Conservation (phyloP, 108 stramenopile species). For the Nitzschia palea region DNA sequence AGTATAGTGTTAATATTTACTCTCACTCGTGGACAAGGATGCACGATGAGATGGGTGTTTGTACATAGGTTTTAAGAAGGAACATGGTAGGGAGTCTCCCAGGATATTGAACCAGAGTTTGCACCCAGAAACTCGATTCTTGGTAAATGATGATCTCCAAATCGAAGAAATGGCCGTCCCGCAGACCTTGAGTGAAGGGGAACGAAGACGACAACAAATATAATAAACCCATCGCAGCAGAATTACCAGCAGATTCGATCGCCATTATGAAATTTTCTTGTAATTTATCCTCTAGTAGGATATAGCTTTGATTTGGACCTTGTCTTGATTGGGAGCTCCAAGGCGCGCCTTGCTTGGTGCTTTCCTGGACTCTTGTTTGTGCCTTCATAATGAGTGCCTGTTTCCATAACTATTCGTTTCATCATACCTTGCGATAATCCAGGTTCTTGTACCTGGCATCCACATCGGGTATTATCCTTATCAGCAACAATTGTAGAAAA, state of each 20-base stretch:
- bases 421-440: conserved; percentile 46
- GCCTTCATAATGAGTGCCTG: conserved; percentile 23
- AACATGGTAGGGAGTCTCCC: conserved; percentile 47
- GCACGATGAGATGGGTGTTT: conserved; percentile 52
- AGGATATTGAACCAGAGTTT: conserved; percentile 41
- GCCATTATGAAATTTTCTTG: too few relatives aligned
- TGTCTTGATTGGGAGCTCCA: not conserved
- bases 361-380: not conserved
- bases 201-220: conserved; percentile 24
- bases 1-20: conserved; percentile 54
- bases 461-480: conserved; percentile 37
- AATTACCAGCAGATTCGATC: not conserved
- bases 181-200: conserved; percentile 60
- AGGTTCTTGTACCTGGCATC: conserved; percentile 37
- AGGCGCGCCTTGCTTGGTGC: not conserved
- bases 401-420: conserved; percentile 54
- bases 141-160: conserved; percentile 41
- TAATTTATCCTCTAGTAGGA: too few relatives aligned
- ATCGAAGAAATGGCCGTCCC: conserved; percentile 62
- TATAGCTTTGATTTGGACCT: not conserved
- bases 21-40: conserved; percentile 40
- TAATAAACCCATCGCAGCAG: not conserved
- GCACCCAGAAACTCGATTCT: conserved; percentile 59
- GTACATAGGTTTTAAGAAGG: conserved; percentile 81
- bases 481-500: conserved; percentile 48